A percentile compares a stretch with the other conserved stretches of the same genome.
These are phyloP conservation scores for Rhytidiadelphus loreus DNA, from an alignment of 225 moss, liverwort and hornwort genomes.

Conservation along the genomic window DNA sequence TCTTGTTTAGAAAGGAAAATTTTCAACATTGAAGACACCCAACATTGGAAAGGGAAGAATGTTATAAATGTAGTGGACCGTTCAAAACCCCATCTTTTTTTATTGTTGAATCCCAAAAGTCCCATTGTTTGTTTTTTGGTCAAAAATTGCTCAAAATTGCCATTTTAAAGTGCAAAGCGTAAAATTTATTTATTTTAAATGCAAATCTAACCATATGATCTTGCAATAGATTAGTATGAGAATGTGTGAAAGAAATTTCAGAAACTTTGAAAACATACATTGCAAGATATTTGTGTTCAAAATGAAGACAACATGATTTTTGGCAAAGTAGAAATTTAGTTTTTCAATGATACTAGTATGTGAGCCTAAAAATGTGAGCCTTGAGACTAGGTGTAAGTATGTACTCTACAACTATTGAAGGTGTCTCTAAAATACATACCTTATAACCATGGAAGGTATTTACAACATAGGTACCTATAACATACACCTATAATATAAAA, in stretches of 20 bases:
- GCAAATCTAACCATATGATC: neutral
- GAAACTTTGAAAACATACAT: neutral
- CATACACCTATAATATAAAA: too few relatives aligned
- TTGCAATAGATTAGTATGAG: neutral
- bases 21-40: neutral
- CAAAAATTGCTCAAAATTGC: too few relatives aligned
- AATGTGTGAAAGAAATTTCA: neutral
- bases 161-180: too few relatives aligned
- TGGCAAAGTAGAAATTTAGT: accelerated
- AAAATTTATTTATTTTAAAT: too few relatives aligned
- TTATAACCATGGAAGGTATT: too few relatives aligned
- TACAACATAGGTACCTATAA: too few relatives aligned
- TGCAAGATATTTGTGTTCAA: neutral
- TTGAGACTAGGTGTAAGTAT: too few relatives aligned
- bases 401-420: too few relatives aligned
- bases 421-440: too few relatives aligned
- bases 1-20: neutral
- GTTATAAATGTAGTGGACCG: neutral
- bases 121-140: neutral
- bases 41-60: neutral
- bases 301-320: neutral
- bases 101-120: neutral
- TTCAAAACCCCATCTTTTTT: neutral
- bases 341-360: too few relatives aligned
- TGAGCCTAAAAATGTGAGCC: too few relatives aligned